A percentile compares a stretch with the other conserved stretches of the same genome.
These are phyloP conservation scores for Hanseniaspora lindneri DNA, from an alignment of 805 yeast genomes.

Conservation along the genomic window DNA sequence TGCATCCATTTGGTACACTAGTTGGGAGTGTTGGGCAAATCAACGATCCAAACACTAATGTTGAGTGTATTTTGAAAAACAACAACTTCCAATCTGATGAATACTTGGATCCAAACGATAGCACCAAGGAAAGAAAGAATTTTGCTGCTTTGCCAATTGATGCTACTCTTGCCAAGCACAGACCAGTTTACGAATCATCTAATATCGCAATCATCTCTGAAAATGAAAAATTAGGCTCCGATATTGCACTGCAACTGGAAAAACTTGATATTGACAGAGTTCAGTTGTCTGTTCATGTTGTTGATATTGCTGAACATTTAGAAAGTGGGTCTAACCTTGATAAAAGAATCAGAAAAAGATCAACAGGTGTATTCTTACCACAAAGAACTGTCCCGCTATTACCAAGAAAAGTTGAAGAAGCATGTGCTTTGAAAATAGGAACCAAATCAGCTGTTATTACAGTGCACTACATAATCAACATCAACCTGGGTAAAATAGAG, in stretches of 20 bases:
- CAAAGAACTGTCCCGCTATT: slow-evolving; percentile 56
- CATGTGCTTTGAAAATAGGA: slow-evolving; percentile 50
- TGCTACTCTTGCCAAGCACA: slow-evolving; percentile 24
- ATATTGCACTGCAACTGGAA: slow-evolving; percentile 75
- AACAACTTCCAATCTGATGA: slow-evolving; percentile 74
- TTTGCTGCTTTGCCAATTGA: slow-evolving; percentile 15
- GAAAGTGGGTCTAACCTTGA: slow-evolving; percentile 68
- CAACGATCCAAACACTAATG: slow-evolving; percentile 64
- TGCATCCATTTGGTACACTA: slow-evolving; percentile 94
- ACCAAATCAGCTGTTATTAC: slow-evolving; percentile 57
- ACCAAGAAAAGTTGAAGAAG: slow-evolving; percentile 52
- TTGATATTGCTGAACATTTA: slow-evolving; percentile 65
- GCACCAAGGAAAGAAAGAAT: slow-evolving; percentile 23
- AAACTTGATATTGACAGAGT: slow-evolving; percentile 35
- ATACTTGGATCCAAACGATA: slow-evolving; percentile 41
- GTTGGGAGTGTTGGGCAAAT: slow-evolving; percentile 76
- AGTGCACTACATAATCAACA: slow-evolving; percentile 68
- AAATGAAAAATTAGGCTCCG: slow-evolving; percentile 42
- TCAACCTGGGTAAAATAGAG: slow-evolving; percentile 56
- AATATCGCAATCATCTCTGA: slow-evolving; percentile 54
- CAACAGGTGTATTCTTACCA: slow-evolving; percentile 77
- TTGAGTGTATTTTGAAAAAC: slow-evolving; percentile 80
- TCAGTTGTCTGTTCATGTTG: slow-evolving; percentile 75
- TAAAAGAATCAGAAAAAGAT: slow-evolving; percentile 80
- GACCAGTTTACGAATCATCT: slow-evolving; percentile 48